These are phyloP conservation scores for Pichia kudriavzevii DNA, from an alignment of 1,139 yeast genomes.

Conservation along the genomic window DNA sequence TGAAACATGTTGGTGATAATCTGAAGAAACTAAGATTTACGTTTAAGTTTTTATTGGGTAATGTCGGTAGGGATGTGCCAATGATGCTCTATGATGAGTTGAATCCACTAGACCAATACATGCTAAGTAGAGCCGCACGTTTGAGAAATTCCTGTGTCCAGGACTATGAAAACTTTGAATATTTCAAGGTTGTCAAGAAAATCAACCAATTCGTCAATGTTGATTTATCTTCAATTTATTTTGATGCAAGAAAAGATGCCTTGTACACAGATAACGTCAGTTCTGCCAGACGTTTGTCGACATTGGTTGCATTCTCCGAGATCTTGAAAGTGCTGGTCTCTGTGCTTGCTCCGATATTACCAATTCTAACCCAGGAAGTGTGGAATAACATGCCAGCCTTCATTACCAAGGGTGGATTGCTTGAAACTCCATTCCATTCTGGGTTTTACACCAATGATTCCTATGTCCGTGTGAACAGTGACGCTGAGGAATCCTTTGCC, in stretches of 20 bases:
- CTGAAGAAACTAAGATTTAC: slow-evolving; percentile 79
- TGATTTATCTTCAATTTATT: slow-evolving; percentile 73
- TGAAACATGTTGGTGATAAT: slow-evolving; percentile 70
- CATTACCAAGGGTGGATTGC: slow-evolving; percentile 28
- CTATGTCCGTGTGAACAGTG: slow-evolving; percentile 24
- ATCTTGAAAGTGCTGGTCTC: slow-evolving; percentile 57
- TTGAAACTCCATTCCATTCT: slow-evolving; percentile 48
- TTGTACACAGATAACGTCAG: slow-evolving; percentile 59
- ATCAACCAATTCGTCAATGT: slow-evolving; percentile 68
- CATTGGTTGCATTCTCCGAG: slow-evolving; percentile 64
- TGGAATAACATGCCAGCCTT: slow-evolving; percentile 52
- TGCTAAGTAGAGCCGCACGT: slow-evolving; percentile 47
- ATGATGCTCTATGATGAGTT: slow-evolving; percentile 40
- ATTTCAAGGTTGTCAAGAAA: slow-evolving; percentile 51
- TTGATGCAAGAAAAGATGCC: slow-evolving; percentile 79
- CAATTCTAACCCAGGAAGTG: slow-evolving; percentile 78
- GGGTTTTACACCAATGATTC: slow-evolving; percentile 25
- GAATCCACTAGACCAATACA: slow-evolving; percentile 55
- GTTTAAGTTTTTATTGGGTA: slow-evolving; percentile 74
- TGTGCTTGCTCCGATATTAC: slow-evolving; percentile 72
- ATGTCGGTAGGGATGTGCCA: slow-evolving; percentile 33
- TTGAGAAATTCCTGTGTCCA: slow-evolving; percentile 38
- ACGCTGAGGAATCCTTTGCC: slow-evolving; percentile 35
- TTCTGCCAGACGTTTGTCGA: slow-evolving; percentile 50
- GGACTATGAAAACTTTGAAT: slow-evolving; percentile 53